Conservation (phyloP, 208 protist genomes). For the Tritrichomonas foetus region DNA sequence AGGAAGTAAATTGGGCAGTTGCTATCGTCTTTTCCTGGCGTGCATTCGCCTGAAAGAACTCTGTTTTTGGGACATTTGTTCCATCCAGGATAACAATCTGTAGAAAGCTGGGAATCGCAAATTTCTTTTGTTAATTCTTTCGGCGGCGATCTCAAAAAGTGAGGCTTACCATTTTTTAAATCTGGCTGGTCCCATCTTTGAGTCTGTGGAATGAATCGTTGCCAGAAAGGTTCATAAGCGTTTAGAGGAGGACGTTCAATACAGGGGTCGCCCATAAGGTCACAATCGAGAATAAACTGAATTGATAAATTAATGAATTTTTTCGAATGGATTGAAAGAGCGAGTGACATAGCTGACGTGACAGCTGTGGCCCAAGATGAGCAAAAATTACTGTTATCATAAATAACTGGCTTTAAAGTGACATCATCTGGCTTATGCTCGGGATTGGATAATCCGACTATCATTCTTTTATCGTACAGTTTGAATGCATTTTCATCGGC, state of each 20-base stretch:
- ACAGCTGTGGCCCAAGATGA: background rate
- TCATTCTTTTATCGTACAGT: background rate
- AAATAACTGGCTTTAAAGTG: background rate
- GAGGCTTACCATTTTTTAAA: background rate
- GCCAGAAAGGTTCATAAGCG: background rate
- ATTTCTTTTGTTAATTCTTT: background rate
- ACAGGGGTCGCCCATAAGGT: background rate
- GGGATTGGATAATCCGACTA: background rate
- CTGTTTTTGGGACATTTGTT: background rate
- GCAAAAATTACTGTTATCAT: background rate
- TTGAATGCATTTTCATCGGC: background rate
- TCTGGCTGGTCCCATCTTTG: background rate
- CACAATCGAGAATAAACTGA: conserved; percentile 6
- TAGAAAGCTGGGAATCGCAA: background rate
- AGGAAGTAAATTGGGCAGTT: conserved; percentile 29
- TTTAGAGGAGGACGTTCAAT: background rate
- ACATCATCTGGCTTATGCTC: background rate
- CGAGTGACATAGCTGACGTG: background rate
- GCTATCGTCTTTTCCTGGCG: background rate
- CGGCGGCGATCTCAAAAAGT: background rate
- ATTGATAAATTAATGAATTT: background rate
- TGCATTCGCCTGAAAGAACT: background rate
- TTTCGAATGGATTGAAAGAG: background rate
- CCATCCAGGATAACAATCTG: background rate
- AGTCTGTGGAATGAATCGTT: background rate